Conservation (phyloP, 2,329 filamentous ascomycete genomes). For the Pseudogymnoascus sp. region DNA sequence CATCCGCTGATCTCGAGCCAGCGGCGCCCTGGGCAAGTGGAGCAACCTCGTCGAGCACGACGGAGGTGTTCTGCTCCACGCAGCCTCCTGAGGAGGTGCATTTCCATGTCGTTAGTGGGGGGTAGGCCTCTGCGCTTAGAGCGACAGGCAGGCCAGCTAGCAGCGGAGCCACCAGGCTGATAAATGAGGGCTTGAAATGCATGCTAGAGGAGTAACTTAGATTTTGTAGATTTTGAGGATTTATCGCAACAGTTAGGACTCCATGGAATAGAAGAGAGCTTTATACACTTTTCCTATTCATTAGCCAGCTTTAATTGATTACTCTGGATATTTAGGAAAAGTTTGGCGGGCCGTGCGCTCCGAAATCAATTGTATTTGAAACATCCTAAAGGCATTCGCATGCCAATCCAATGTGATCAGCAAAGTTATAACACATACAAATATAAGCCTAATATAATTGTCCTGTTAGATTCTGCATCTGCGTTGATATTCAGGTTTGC, state of each 20-base stretch:
- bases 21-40: slow-evolving; percentile 28
- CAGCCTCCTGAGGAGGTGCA: slow-evolving; percentile 44
- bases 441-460: neutral
- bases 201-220: neutral
- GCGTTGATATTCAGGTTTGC: neutral
- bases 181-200: neutral
- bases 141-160: neutral
- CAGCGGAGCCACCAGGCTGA: neutral
- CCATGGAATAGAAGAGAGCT: neutral
- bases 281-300: neutral
- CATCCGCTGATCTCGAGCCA: slow-evolving; percentile 31
- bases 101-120: slow-evolving; percentile 42
- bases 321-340: neutral
- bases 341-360: neutral
- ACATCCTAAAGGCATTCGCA: neutral
- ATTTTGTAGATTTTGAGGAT: neutral
- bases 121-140: slow-evolving; percentile 36
- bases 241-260: neutral
- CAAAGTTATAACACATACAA: neutral
- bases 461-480: neutral
- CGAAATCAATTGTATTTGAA: neutral
- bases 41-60: slow-evolving; percentile 40
- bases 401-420: neutral
- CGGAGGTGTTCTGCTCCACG: slow-evolving; percentile 37
- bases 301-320: neutral